Evolutionary conservation across 2,329 filamentous ascomycete genomes (phyloP).

Genomic region (Rhynchosporium agropyri): DNA sequence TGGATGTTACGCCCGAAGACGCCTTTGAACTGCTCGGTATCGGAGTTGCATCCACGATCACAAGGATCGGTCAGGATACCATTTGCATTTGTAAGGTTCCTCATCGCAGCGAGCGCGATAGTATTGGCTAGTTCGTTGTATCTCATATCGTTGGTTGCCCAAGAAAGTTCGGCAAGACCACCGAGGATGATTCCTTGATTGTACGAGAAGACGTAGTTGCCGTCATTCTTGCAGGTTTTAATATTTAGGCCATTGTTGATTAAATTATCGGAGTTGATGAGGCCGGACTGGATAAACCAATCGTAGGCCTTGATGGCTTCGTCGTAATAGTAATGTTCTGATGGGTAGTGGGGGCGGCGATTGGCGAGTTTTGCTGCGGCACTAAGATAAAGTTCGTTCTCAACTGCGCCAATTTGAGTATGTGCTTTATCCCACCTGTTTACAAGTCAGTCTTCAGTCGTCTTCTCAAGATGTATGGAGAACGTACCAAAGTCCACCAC

Average conservation of each 20-base stretch:
- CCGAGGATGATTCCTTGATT: slow-evolving; percentile 65
- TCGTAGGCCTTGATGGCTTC: slow-evolving; percentile 53
- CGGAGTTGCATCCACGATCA: slow-evolving; percentile 49
- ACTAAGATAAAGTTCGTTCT: slow-evolving; percentile 59
- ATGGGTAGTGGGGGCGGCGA: slow-evolving; percentile 54
- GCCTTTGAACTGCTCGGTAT: slow-evolving; percentile 71
- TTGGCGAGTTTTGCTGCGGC: slow-evolving; percentile 59
- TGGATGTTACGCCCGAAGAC: slow-evolving; percentile 68
- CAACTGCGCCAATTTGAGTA: slow-evolving; percentile 57
- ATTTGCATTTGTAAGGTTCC: slow-evolving; percentile 47
- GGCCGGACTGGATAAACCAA: slow-evolving; percentile 53
- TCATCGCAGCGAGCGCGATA: slow-evolving; percentile 58
- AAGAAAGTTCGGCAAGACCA: slow-evolving; percentile 59
- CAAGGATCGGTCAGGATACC: slow-evolving; percentile 58
- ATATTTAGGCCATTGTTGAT: slow-evolving; percentile 57
- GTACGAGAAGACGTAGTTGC: slow-evolving; percentile 52
- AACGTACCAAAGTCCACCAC: slow-evolving; percentile 53
- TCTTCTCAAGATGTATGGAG: slow-evolving; percentile 4
- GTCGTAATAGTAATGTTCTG: slow-evolving; percentile 57
- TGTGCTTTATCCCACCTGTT: slow-evolving; percentile 57
- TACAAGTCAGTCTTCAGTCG: not conserved
- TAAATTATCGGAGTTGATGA: slow-evolving; percentile 51
- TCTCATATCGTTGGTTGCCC: slow-evolving; percentile 47
- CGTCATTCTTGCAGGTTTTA: slow-evolving; percentile 53
- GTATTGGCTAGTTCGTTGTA: slow-evolving; percentile 53